phyloP scores from a whole-genome alignment of 306 rosid genomes.

The Prunus persica region Prunus_persica_NCBIv2 NC_034015.1:22116501-22117000 shows the following conservation, averaged over 20 bases:
- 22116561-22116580: no score
- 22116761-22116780: neutral
- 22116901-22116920: neutral
- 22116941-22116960: constrained; percentile 13
- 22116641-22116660: no score
- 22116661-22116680: no score
- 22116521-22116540: no score
- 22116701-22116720: no score
- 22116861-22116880: constrained; percentile 6
- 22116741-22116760: neutral
- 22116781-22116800: constrained; percentile 2
- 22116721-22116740: no score
- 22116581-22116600: no score
- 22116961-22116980: constrained; percentile 19
- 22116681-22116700: no score
- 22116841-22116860: neutral
- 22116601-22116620: no score
- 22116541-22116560: no score
- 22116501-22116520: no score
- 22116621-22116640: no score
- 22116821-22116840: neutral
- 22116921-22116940: constrained; percentile 6
- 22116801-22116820: constrained; percentile 1
- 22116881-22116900: constrained; percentile 16
- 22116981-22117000: constrained; percentile 15